Conservation (phyloP, 352 stramenopile species). For the Globisporangium nagaii region DNA sequence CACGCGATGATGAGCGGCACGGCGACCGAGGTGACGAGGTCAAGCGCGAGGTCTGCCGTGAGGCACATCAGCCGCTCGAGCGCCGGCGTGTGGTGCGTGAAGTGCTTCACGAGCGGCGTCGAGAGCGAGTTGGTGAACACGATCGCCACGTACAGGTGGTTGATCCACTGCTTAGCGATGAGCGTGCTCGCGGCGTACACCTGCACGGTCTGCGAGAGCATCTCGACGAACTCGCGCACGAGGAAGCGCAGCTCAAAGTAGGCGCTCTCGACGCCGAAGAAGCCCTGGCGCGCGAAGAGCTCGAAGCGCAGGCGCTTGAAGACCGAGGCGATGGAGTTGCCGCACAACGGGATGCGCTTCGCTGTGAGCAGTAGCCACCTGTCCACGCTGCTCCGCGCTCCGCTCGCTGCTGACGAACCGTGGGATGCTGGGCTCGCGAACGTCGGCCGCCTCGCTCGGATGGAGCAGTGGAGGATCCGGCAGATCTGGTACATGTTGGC, state of each 20-base stretch:
- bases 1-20: slow-evolving; percentile 14
- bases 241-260: slow-evolving; percentile 19
- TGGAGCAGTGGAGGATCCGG: neutral
- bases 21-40: slow-evolving; percentile 6
- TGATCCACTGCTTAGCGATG: slow-evolving; percentile 15
- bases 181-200: slow-evolving; percentile 12
- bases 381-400: no score
- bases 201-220: slow-evolving; percentile 18
- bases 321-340: neutral
- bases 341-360: neutral
- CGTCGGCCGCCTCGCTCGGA: neutral
- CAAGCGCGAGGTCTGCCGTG: slow-evolving; percentile 11
- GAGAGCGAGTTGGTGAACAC: slow-evolving; percentile 20
- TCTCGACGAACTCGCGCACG: slow-evolving; percentile 14
- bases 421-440: no score
- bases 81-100: slow-evolving; percentile 11
- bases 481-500: slow-evolving; percentile 8
- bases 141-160: slow-evolving; percentile 14
- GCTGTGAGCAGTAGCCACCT: neutral
- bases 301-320: neutral
- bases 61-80: slow-evolving; percentile 17
- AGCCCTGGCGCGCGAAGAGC: neutral
- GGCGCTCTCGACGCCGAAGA: slow-evolving; percentile 9
- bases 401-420: no score
- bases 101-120: slow-evolving; percentile 14